Evolutionary conservation across 129 eudicot genomes (phyloP).

Genomic region (Centrapalus pauciflorus): DNA sequence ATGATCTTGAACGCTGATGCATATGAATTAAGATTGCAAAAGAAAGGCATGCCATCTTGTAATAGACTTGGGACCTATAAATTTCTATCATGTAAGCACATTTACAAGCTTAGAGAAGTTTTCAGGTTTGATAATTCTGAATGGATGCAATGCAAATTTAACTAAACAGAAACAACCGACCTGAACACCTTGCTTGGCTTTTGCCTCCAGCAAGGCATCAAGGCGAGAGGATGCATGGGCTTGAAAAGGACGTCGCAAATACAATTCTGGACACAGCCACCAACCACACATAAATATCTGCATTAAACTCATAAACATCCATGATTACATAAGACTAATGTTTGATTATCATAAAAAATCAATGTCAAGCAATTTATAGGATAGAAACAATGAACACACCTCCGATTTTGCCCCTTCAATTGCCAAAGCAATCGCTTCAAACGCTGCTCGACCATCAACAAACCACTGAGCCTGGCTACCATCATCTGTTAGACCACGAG

Average conservation of each 20-base stretch:
- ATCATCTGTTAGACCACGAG: conserved; percentile 88
- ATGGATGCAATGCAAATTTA: background rate
- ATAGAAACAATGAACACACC: conserved; percentile 41
- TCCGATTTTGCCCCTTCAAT: conserved; percentile 95
- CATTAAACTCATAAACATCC: conserved; percentile 28
- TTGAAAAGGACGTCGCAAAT: conserved; percentile 82
- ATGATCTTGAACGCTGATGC: background rate
- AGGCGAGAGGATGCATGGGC: conserved; percentile 74
- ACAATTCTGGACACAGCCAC: conserved; percentile 99
- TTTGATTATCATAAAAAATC: background rate
- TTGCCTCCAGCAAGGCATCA: conserved; percentile 88
- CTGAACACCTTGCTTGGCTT: conserved; percentile 99
- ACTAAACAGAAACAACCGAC: conserved; percentile 28
- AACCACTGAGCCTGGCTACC: conserved; percentile 99
- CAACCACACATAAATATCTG: conserved; percentile 99
- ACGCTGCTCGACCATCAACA: conserved; percentile 93
- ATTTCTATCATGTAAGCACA: background rate
- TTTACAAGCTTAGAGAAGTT: background rate
- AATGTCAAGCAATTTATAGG: background rate
- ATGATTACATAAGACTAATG: background rate
- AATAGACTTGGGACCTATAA: background rate
- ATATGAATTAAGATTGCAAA: background rate
- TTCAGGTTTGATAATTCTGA: background rate
- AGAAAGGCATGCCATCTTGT: background rate
- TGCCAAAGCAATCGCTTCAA: conserved; percentile 91